A percentile compares a stretch with the other conserved stretches of the same genome.
Conservation (phyloP, 371 early-diverging fungal species). For the Apophysomyces trapeziformis region DNA sequence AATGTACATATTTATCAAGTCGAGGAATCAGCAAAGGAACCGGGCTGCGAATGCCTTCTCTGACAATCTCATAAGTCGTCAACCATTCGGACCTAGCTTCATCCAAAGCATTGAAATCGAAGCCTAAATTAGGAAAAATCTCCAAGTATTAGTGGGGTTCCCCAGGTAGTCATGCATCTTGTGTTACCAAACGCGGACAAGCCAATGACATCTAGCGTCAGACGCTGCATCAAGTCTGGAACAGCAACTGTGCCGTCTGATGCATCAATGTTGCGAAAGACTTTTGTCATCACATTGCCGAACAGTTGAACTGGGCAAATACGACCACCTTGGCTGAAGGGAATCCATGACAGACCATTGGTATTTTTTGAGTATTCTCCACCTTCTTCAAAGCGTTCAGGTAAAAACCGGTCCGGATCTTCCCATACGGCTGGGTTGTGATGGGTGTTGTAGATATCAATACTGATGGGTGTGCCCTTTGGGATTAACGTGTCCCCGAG, state of each 20-base stretch:
- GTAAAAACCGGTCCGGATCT: constrained; percentile 41
- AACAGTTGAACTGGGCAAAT: constrained; percentile 47
- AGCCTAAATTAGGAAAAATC: constrained; percentile 19
- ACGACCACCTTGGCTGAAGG: constrained; percentile 49
- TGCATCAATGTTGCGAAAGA: constrained; percentile 28
- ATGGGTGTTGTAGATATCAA: constrained; percentile 21
- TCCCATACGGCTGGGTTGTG: constrained; percentile 37
- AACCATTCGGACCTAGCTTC: constrained; percentile 37
- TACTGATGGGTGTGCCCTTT: constrained; percentile 19
- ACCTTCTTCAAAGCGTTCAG: constrained; percentile 47
- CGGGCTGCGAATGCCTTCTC: constrained; percentile 20
- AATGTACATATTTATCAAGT: constrained; percentile 1
- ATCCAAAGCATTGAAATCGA: constrained; percentile 32
- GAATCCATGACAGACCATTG: constrained; percentile 37
- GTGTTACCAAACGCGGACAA: constrained; percentile 38
- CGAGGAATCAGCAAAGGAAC: constrained; percentile 13
- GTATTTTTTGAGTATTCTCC: constrained; percentile 14
- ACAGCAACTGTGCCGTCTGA: constrained; percentile 14
- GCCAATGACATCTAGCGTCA: constrained; percentile 45
- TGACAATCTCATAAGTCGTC: constrained; percentile 25
- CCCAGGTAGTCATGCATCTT: not conserved
- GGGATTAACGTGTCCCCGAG: constrained; percentile 23
- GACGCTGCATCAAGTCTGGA: constrained; percentile 19
- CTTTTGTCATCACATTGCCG: constrained; percentile 21
- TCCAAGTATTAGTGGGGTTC: too few species aligned